phyloP scores from a whole-genome alignment of 75 land plant species.

The Pinus taeda region DNA sequence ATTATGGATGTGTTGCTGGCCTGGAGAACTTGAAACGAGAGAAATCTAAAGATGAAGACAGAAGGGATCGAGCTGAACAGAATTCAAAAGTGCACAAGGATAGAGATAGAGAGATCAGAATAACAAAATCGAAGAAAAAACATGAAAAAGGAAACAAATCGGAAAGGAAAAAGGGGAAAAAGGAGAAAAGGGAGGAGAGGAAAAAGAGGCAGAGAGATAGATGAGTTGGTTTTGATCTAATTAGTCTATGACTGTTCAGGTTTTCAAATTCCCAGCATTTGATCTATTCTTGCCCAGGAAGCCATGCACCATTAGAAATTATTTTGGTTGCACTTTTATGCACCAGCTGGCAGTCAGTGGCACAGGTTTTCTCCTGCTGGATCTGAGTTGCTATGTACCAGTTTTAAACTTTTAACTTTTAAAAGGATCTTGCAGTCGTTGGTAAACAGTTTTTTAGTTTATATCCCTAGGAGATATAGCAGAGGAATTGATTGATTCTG shows the following conservation, averaged over 20 bases:
- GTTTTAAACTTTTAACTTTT: too few species aligned
- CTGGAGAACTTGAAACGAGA: not conserved
- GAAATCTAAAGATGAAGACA: not conserved
- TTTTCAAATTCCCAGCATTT: too few species aligned
- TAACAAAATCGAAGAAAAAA: not conserved
- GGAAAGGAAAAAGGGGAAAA: constrained; percentile 2
- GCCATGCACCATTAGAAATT: too few species aligned
- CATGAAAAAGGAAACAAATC: constrained; percentile 3
- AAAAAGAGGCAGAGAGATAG: not conserved
- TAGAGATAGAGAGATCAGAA: not conserved
- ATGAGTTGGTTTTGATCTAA: not conserved
- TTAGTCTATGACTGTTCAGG: not conserved
- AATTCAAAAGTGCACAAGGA: not conserved
- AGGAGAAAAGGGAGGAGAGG: not conserved
- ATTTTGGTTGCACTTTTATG: too few species aligned
- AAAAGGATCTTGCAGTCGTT: too few species aligned
- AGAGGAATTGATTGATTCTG: too few species aligned
- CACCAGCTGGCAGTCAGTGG: too few species aligned
- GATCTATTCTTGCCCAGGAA: too few species aligned
- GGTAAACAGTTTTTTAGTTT: too few species aligned
- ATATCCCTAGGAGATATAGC: too few species aligned
- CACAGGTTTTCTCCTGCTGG: too few species aligned
- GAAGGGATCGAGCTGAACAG: not conserved
- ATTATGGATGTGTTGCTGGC: not conserved
- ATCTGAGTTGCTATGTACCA: too few species aligned